Conservation (phyloP, 1,284 basidiomycete species). For the Sporisorium graminicola region DNA sequence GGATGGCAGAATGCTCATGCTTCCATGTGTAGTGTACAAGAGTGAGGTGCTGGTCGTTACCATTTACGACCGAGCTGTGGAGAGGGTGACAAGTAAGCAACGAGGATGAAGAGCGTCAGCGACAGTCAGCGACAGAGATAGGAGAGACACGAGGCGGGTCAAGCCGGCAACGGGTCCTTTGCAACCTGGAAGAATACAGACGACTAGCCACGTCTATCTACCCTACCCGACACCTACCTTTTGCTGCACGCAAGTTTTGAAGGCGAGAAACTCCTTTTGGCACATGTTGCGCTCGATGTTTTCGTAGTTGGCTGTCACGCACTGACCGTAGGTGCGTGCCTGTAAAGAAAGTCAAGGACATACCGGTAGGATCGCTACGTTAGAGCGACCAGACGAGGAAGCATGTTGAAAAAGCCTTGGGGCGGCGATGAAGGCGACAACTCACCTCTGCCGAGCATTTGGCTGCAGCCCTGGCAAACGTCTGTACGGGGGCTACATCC, state of each 20-base stretch:
- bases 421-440: background rate
- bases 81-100: background rate
- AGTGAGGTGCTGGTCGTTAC: slow-evolving; percentile 6
- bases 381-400: background rate
- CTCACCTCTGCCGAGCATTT: slow-evolving; percentile 45
- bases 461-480: slow-evolving; percentile 50
- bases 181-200: background rate
- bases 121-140: background rate
- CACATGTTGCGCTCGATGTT: slow-evolving; percentile 83
- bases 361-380: no score
- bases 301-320: slow-evolving; percentile 80
- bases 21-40: slow-evolving; percentile 2
- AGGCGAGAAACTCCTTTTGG: slow-evolving; percentile 80
- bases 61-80: slow-evolving; percentile 40
- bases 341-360: no score
- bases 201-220: background rate
- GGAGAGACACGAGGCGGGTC: background rate
- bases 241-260: slow-evolving; percentile 78
- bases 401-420: background rate
- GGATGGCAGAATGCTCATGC: background rate
- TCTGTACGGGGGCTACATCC: slow-evolving; percentile 53
- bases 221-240: slow-evolving; percentile 19
- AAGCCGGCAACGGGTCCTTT: background rate
- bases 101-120: background rate
- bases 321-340: slow-evolving; percentile 82